Conservation (phyloP, 352 stramenopile species). For the Globisporangium megalacanthum region DNA sequence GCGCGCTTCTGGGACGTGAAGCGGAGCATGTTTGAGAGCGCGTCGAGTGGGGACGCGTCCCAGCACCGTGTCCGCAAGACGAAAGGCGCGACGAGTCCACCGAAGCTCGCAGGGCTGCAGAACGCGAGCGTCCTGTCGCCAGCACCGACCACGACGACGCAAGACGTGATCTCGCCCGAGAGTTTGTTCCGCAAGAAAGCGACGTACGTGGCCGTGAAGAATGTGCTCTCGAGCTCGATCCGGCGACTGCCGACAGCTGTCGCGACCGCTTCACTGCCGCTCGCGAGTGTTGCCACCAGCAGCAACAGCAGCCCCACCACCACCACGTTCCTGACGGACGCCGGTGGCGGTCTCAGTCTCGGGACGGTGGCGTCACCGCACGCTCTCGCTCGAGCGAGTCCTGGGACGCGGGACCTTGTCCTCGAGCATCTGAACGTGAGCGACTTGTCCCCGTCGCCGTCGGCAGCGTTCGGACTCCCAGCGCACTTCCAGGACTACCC, state of each 20-base stretch:
- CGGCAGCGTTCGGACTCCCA: slow-evolving; percentile 52
- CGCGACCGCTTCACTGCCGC: slow-evolving; percentile 22
- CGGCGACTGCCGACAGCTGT: slow-evolving; percentile 33
- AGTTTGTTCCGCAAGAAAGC: slow-evolving; percentile 64
- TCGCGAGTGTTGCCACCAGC: slow-evolving; percentile 20
- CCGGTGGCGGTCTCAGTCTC: not conserved
- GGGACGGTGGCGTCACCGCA: too few relatives aligned
- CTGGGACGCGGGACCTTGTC: slow-evolving; percentile 18
- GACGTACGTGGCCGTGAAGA: slow-evolving; percentile 55
- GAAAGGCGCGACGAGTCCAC: slow-evolving; percentile 34
- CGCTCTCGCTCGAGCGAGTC: not conserved
- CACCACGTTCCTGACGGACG: slow-evolving; percentile 16
- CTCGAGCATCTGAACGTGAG: slow-evolving; percentile 13
- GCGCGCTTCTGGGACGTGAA: slow-evolving; percentile 69
- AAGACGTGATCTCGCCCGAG: slow-evolving; percentile 58
- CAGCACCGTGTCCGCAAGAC: slow-evolving; percentile 25
- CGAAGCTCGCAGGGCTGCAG: slow-evolving; percentile 40
- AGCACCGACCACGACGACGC: slow-evolving; percentile 26
- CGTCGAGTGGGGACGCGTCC: slow-evolving; percentile 2
- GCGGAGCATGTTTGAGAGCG: slow-evolving; percentile 49
- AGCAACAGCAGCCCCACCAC: too few relatives aligned
- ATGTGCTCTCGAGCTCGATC: slow-evolving; percentile 52
- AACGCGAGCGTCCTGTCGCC: slow-evolving; percentile 32
- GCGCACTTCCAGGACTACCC: slow-evolving; percentile 77
- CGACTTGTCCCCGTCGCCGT: slow-evolving; percentile 19